Base-by-base conservation (phyloP, 129 eudicot species). In the Arctium lappa region DNA sequence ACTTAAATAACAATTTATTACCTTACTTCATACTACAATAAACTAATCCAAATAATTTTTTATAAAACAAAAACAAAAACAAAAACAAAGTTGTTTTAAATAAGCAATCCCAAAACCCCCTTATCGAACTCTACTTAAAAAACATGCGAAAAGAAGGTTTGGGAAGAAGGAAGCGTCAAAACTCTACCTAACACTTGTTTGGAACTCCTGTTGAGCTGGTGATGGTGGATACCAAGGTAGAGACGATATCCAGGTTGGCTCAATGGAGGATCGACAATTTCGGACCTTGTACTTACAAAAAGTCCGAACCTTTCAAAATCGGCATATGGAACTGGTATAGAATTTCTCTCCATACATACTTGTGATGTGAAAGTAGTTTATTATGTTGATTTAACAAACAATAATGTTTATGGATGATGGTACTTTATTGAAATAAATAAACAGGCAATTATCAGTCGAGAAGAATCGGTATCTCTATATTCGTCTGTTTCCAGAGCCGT, bases 201-300 rank as follows among this genome's bases (percentile, higher is more conserved):
- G 27, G 27, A 22, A 22, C 36, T 46, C 16, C 13, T 48, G 22
- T 32, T 76, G 48, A 38, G 33, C 38, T 70, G 32, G 74, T 56
- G 77, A 91, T 89, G 97, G 88, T 78, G 36, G 98, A 95, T 69
- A 73, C 97, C 44, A 95, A 95, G 84, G 98, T 95, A 85, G 97
- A 95, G 75, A 92, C 97, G 0, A 92, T 95, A 34, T 92, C 97
- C 16, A 85, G 98, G 76, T 81, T 95, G 6, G 98, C 94, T 77
- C 98, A 92, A 81, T 95, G 98, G 98, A 87, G 86, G 65, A 88
- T 95, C 86, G 98, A 95, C 46, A 92, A 86, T 18, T 91, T 95
- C 36, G 94, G 98, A 5, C 92, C 96, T 37, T 86, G 87, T 74
- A 86, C 91, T 78, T 88, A 86, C 86, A 92, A 88, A 79, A 83